Percentiles rank a stretch among this genome's conserved stretches.
These are phyloP conservation scores for Hypoxylon perforatum DNA, from an alignment of 495 filamentous ascomycete species.

Conservation along the genomic window DNA sequence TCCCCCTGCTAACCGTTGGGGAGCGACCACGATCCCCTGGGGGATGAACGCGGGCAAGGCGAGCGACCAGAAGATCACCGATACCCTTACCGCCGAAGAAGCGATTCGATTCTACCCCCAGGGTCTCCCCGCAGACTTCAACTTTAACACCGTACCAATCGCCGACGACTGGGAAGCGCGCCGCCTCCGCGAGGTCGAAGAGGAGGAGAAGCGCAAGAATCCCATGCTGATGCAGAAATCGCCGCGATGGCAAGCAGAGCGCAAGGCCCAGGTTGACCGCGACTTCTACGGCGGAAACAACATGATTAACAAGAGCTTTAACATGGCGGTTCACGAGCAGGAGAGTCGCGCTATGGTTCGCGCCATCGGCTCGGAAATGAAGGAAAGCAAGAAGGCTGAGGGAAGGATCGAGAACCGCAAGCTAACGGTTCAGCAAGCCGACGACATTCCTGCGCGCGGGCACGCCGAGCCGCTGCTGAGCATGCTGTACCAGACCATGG, in stretches of 20 bases:
- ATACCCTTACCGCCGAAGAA: conserved; percentile 35
- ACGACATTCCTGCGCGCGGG: conserved; percentile 44
- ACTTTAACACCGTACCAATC: conserved; percentile 18
- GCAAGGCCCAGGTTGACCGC: conserved; percentile 31
- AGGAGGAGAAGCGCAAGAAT: background rate
- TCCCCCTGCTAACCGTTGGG: conserved; percentile 6
- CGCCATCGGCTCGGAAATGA: conserved; percentile 43
- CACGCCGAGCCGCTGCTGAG: conserved; percentile 52
- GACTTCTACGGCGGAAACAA: conserved; percentile 49
- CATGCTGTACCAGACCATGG: conserved; percentile 50
- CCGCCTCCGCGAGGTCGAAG: conserved; percentile 1
- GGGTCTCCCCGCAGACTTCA: conserved; percentile 38
- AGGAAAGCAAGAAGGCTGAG: conserved; percentile 29
- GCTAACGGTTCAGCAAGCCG: conserved; percentile 46
- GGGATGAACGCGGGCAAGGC: background rate
- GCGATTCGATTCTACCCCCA: conserved; percentile 33
- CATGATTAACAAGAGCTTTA: conserved; percentile 39
- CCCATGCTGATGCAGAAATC: background rate
- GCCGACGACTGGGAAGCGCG: conserved; percentile 35
- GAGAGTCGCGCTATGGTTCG: conserved; percentile 42
- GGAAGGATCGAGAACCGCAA: conserved; percentile 27
- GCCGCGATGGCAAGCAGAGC: conserved; percentile 10
- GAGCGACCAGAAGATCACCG: conserved; percentile 9
- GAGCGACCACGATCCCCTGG: background rate
- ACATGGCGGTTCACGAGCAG: conserved; percentile 38